Percentiles rank a stretch among this genome's conserved stretches.
These are phyloP conservation scores for Sporormia fimetaria DNA, from an alignment of 495 filamentous ascomycete species.

Conservation along the genomic window DNA sequence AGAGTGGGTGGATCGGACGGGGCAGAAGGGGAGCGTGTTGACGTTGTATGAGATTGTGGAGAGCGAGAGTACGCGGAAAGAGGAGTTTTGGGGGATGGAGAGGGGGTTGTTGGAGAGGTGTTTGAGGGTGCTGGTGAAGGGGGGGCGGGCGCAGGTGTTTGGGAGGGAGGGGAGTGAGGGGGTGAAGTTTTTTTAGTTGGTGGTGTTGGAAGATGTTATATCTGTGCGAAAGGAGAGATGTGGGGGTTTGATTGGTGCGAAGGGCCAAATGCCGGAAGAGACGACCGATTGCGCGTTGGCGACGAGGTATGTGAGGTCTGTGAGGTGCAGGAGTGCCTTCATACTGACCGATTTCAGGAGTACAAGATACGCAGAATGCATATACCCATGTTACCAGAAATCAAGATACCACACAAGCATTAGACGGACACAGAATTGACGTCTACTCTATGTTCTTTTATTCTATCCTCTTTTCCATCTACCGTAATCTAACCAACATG, in stretches of 20 bases:
- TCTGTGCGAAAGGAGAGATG: background rate
- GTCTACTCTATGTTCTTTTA: no score
- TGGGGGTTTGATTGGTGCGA: background rate
- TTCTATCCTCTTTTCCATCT: no score
- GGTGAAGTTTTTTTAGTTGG: constrained; percentile 82
- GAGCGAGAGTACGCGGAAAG: constrained; percentile 47
- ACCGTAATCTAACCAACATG: constrained; percentile 50
- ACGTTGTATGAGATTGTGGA: constrained; percentile 66
- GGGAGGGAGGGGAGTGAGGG: constrained; percentile 73
- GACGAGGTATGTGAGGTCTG: background rate
- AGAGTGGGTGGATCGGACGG: constrained; percentile 56
- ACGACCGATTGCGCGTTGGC: background rate
- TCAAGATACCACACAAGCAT: no score
- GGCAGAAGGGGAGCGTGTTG: constrained; percentile 60
- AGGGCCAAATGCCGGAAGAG: background rate
- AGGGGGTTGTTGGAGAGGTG: constrained; percentile 63
- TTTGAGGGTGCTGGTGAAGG: constrained; percentile 69
- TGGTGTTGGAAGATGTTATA: background rate
- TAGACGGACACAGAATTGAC: no score
- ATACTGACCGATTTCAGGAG: no score
- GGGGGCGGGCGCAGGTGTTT: constrained; percentile 88
- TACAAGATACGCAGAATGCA: no score
- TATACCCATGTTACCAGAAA: no score
- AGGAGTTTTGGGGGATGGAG: constrained; percentile 87
- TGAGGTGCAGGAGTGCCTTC: background rate